phyloP scores from a whole-genome alignment of 495 filamentous ascomycete species.

The Hapsidospora chrysogenum region DNA sequence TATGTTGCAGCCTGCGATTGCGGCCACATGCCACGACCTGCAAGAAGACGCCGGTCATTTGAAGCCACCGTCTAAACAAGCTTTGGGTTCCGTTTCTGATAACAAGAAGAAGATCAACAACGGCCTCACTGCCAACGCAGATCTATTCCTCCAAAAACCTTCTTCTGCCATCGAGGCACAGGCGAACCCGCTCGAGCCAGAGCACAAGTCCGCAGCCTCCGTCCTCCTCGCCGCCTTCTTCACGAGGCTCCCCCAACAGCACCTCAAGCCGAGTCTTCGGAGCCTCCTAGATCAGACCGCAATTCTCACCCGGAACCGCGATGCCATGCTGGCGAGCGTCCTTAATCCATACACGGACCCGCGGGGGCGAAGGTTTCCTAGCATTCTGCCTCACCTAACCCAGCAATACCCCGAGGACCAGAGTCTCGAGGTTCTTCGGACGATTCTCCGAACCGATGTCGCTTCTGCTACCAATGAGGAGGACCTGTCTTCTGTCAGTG shows the following conservation, averaged over 20 bases:
- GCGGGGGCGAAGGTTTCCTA: conserved; percentile 40
- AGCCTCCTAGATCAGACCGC: conserved; percentile 62
- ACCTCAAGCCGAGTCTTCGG: conserved; percentile 45
- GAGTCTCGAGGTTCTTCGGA: conserved; percentile 49
- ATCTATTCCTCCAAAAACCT: conserved; percentile 25
- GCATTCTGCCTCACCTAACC: conserved; percentile 62
- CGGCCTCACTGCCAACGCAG: conserved; percentile 29
- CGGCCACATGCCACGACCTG: conserved; percentile 47
- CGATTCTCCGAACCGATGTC: conserved; percentile 50
- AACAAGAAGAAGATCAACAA: conserved; percentile 6
- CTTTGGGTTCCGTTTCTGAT: conserved; percentile 1
- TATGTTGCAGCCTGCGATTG: conserved; percentile 38
- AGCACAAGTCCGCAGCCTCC: conserved; percentile 27
- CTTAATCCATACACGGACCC: conserved; percentile 51
- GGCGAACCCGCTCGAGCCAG: not conserved
- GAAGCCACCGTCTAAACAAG: conserved; percentile 8
- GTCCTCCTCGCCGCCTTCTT: conserved; percentile 45
- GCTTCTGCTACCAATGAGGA: conserved; percentile 12
- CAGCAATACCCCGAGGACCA: conserved; percentile 38
- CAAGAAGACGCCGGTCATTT: conserved; percentile 26
- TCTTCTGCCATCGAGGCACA: not conserved
- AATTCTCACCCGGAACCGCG: conserved; percentile 45
- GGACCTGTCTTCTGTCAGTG: conserved; percentile 1
- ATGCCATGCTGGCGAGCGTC: conserved; percentile 61
- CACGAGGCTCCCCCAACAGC: conserved; percentile 38